Evolutionary conservation across 2,329 filamentous ascomycete species (phyloP).

Genomic region (Penicillium hesseltinei): DNA sequence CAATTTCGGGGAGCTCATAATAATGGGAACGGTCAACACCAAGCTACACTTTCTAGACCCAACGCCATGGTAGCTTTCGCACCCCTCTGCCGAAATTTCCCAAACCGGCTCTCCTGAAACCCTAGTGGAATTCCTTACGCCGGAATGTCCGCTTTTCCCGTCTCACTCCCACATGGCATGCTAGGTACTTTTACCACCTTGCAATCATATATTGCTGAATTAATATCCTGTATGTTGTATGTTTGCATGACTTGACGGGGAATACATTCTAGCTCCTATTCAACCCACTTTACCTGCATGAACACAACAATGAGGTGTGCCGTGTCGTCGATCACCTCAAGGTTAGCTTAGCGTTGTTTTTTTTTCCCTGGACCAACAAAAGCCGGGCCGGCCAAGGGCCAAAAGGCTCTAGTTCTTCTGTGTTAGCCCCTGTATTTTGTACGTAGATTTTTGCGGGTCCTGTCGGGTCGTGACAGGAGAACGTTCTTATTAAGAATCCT

Average conservation of each 20-base stretch:
- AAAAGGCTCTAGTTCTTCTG: not conserved
- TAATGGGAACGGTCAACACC: not conserved
- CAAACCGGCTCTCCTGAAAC: not conserved
- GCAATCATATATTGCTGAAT: not conserved
- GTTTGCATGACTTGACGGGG: not conserved
- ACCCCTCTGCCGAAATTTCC: not conserved
- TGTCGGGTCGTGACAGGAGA: not conserved
- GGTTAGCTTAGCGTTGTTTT: not conserved
- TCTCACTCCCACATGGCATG: not conserved
- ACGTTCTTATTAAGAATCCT: constrained; percentile 2
- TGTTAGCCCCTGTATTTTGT: not conserved
- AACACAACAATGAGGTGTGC: not conserved
- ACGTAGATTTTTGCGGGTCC: not conserved
- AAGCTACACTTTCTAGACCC: not conserved
- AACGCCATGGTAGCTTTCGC: not conserved
- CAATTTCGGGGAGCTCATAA: not conserved
- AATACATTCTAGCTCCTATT: not conserved
- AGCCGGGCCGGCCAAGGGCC: not conserved
- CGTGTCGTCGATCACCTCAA: constrained; percentile 1
- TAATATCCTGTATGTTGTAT: not conserved
- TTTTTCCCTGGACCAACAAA: not conserved
- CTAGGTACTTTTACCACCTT: not conserved
- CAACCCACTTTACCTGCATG: not conserved
- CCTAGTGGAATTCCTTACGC: not conserved
- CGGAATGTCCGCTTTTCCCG: not conserved